phyloP scores from a whole-genome alignment of 306 rosid species.

The Acacia confusa region DNA sequence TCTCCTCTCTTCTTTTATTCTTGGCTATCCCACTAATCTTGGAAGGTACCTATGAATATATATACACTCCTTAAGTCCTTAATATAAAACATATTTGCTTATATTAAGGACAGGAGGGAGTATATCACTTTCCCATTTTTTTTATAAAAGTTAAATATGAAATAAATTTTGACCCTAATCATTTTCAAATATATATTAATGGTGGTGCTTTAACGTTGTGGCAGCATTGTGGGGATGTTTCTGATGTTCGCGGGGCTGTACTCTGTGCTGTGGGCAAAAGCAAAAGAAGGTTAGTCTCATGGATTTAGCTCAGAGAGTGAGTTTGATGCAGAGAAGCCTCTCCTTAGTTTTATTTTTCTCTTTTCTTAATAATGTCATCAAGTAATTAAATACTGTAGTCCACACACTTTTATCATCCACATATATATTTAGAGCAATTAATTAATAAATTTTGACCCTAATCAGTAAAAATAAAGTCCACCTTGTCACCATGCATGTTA shows the following conservation, averaged over 20 bases:
- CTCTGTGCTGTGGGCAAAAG: slow-evolving; percentile 90
- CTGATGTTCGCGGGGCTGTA: slow-evolving; percentile 85
- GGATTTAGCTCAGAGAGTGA: slow-evolving; percentile 47
- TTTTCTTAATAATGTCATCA: background rate
- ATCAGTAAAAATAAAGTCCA: too few relatives aligned
- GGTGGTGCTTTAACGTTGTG: background rate
- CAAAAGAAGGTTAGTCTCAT: slow-evolving; percentile 53
- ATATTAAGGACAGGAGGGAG: too few relatives aligned
- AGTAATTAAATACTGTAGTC: background rate
- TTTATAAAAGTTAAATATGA: too few relatives aligned
- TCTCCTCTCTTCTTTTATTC: slow-evolving; percentile 54
- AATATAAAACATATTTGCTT: too few relatives aligned
- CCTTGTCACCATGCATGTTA: too few relatives aligned
- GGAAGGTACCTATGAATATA: slow-evolving; percentile 54
- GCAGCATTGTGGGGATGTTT: slow-evolving; percentile 79
- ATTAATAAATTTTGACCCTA: too few relatives aligned
- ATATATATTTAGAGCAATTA: too few relatives aligned
- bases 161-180: too few relatives aligned
- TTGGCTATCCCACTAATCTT: slow-evolving; percentile 53
- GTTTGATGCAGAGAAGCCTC: slow-evolving; percentile 74
- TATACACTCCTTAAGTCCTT: background rate
- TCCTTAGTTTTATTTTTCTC: slow-evolving; percentile 48
- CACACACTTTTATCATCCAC: too few relatives aligned
- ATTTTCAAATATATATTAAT: background rate
- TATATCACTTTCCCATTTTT: background rate